Evolutionary conservation across 2,329 filamentous ascomycete genomes (phyloP).

Genomic region (Trichophyton simii): DNA sequence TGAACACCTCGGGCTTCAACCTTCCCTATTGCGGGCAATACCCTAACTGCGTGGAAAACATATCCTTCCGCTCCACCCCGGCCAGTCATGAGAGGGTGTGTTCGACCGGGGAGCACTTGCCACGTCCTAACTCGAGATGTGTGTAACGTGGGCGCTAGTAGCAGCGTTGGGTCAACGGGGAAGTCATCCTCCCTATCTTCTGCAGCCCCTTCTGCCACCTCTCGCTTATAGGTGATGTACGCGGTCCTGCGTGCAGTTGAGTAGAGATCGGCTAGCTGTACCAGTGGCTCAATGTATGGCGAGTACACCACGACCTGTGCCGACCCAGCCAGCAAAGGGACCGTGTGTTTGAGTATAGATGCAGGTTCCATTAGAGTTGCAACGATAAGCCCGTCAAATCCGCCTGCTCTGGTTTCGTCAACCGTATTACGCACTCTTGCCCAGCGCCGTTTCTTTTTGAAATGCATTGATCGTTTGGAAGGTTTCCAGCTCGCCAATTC

Average conservation of each 20-base stretch:
- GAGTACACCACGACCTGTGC: slow-evolving; percentile 79
- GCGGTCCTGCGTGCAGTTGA: slow-evolving; percentile 66
- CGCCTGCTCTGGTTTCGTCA: slow-evolving; percentile 59
- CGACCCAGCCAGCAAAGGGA: slow-evolving; percentile 72
- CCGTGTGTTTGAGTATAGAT: slow-evolving; percentile 58
- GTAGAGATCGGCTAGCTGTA: slow-evolving; percentile 69
- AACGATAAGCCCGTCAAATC: slow-evolving; percentile 71
- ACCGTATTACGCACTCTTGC: slow-evolving; percentile 59
- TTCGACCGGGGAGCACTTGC: slow-evolving; percentile 85
- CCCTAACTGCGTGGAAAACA: slow-evolving; percentile 70
- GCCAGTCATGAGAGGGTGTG: slow-evolving; percentile 87
- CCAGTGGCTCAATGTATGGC: slow-evolving; percentile 65
- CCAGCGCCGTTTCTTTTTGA: slow-evolving; percentile 79
- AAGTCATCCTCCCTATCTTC: slow-evolving; percentile 52
- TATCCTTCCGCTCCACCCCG: slow-evolving; percentile 82
- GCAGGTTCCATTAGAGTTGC: slow-evolving; percentile 71
- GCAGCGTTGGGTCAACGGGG: slow-evolving; percentile 70
- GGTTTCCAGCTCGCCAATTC: slow-evolving; percentile 61
- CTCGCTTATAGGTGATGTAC: slow-evolving; percentile 39
- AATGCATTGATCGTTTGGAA: slow-evolving; percentile 71
- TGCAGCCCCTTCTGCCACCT: slow-evolving; percentile 10
- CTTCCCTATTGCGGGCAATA: slow-evolving; percentile 64
- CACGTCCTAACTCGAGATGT: slow-evolving; percentile 65
- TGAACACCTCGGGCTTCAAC: slow-evolving; percentile 73
- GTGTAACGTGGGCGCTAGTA: slow-evolving; percentile 70